Base-by-base conservation (phyloP, 306 rosid genomes). In the Rosa multiflora region DNA sequence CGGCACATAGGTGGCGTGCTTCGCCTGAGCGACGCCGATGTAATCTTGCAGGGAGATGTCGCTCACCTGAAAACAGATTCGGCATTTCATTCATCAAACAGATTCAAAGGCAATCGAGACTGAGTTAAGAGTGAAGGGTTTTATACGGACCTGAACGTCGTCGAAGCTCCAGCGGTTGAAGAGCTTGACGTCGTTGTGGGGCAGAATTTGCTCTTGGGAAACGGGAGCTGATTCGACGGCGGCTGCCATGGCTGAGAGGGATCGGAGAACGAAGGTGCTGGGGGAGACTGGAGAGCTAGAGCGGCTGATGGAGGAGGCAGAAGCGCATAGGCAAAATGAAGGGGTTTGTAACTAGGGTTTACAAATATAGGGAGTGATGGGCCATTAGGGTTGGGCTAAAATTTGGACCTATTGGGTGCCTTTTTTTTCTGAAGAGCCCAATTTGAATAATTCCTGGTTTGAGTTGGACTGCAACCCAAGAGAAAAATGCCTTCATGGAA, bases 91-190 rank as follows among this genome's bases (percentile, higher is more conserved):
- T 32, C 37, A 32, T 32, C 37, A 68, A 68, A 68, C 73, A 72
- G 63, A 35, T 49, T 29, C 17, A 3, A 15, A n/a, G 4, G 42
- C 6, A 52, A 29, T 17, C 47, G 0, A 17, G 4, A 17, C 2
- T 66, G 21, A 35, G 8, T 17, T 5, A 17, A 2, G 46, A 18
- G 48, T 39, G 48, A 4, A 15, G 18, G 10, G 21, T 12, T 14
- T 13, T 67, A 2, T 51, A 39, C 6, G 49, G 32, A 73, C 77
- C 66, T 73, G 49, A 13, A 73, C 77, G n/a, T 56, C 67, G 3
- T 53, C 67, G 77, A 73, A 73, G 51, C 51, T 73, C 77, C 77
- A 73, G 49, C 77, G 77, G 49, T 73, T 73, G 51, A 73, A 73
- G 13, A 73, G 77, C 67, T 73, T 55, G 4, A 73, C 77, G 51